phyloP scores from a whole-genome alignment of 257 asterid species.

The Penstemon eatonii region DNA sequence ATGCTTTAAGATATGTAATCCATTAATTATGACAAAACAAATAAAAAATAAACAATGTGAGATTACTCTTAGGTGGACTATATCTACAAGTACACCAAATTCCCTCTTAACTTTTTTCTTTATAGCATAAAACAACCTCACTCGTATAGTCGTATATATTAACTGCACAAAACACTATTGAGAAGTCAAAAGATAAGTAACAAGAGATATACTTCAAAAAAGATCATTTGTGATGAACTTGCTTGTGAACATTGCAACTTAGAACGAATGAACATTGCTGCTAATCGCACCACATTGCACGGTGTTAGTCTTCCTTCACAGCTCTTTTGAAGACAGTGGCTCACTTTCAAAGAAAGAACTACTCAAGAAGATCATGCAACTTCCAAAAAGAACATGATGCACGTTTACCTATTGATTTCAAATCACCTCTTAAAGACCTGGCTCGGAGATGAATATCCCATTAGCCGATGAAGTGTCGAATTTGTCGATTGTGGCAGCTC shows the following conservation, averaged over 20 bases:
- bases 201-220: neutral
- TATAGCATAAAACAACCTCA: conserved; percentile 21
- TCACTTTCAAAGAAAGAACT: neutral
- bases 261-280: neutral
- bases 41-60: conserved; percentile 19
- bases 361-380: neutral
- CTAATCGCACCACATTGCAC: neutral
- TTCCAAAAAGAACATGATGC: neutral
- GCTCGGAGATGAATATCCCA: conserved; percentile 82
- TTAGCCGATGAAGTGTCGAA: conserved; percentile 76
- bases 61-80: conserved; percentile 2
- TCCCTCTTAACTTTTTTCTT: conserved; percentile 6
- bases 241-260: conserved; percentile 4
- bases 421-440: conserved; percentile 48
- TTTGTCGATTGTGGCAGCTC: conserved; percentile 41
- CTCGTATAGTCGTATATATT: neutral
- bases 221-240: neutral
- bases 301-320: neutral
- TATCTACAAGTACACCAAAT: conserved; percentile 25
- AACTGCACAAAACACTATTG: conserved; percentile 16
- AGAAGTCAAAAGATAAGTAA: conserved; percentile 2
- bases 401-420: neutral
- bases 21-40: conserved; percentile 4
- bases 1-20: conserved; percentile 8
- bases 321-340: neutral